These are phyloP conservation scores for Xylaria sp. DNA, from an alignment of 2,329 filamentous ascomycete genomes.

Conservation along the genomic window DNA sequence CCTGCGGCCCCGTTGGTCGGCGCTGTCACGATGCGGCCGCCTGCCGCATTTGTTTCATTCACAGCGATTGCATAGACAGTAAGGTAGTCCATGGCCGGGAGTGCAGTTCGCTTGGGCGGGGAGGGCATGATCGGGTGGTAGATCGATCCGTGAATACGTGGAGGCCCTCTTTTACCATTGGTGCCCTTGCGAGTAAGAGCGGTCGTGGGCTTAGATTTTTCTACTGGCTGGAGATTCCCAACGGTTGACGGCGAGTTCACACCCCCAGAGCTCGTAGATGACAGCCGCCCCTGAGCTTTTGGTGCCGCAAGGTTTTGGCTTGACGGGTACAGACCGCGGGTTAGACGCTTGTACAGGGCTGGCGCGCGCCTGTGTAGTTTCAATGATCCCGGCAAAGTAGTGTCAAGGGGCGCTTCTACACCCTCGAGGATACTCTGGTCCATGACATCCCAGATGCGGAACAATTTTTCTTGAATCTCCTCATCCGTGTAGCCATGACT, in stretches of 20 bases:
- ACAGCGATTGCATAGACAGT: conserved; percentile 58
- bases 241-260: neutral
- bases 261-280: conserved; percentile 18
- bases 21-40: conserved; percentile 57
- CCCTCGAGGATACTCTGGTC: conserved; percentile 56
- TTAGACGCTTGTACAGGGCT: conserved; percentile 51
- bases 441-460: conserved; percentile 58
- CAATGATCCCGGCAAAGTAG: conserved; percentile 52
- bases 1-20: conserved; percentile 58
- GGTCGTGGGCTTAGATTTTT: conserved; percentile 17
- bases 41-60: conserved; percentile 59
- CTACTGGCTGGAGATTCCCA: neutral
- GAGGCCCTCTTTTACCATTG: conserved; percentile 42
- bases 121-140: conserved; percentile 54
- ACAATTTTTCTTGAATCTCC: conserved; percentile 53
- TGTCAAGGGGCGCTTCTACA: conserved; percentile 51
- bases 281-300: conserved; percentile 24
- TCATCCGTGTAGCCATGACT: conserved; percentile 56
- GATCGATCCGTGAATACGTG: conserved; percentile 51
- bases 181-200: conserved; percentile 29
- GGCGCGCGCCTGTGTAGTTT: conserved; percentile 55
- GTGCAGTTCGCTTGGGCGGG: conserved; percentile 52
- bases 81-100: conserved; percentile 57
- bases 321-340: conserved; percentile 52
- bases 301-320: conserved; percentile 28